Percentiles rank a stretch among this genome's conserved stretches.
phyloP scores from a whole-genome alignment of 2,329 filamentous ascomycete species.

The Botrytis fabae region DNA sequence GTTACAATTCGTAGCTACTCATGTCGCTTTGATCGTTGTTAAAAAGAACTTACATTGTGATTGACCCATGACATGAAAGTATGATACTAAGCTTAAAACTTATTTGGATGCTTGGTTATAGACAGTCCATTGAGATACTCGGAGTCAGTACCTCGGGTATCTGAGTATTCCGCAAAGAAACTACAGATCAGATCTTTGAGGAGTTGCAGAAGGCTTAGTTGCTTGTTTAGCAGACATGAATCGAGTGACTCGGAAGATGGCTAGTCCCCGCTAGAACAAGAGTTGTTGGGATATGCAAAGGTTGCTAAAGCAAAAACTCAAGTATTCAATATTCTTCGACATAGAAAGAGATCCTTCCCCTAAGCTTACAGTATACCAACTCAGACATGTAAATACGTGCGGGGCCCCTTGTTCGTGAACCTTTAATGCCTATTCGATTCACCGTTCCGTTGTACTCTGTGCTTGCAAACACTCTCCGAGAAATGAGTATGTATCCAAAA shows the following conservation, averaged over 20 bases:
- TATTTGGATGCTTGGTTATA: not conserved
- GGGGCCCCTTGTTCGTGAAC: not conserved
- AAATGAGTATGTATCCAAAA: not conserved
- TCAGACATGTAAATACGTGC: not conserved
- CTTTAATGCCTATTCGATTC: not conserved
- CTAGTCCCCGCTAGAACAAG: not conserved
- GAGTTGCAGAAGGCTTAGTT: not conserved
- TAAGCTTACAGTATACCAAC: not conserved
- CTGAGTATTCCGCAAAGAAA: not conserved
- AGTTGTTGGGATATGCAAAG: not conserved
- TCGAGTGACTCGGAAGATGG: not conserved
- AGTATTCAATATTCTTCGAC: not conserved
- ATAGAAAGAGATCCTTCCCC: not conserved
- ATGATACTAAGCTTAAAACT: not conserved
- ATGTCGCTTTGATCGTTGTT: not conserved
- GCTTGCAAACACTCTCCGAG: not conserved
- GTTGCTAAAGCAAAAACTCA: not conserved
- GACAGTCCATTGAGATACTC: not conserved
- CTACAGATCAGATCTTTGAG: not conserved
- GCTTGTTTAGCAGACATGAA: not conserved
- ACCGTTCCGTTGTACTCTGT: not conserved
- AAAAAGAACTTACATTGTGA: not conserved
- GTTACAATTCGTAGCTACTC: not conserved
- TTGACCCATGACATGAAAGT: not conserved
- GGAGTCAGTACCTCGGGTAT: not conserved